These are phyloP conservation scores for Trichoderma gamsii DNA, from an alignment of 495 filamentous ascomycete genomes.

Conservation along the genomic window DNA sequence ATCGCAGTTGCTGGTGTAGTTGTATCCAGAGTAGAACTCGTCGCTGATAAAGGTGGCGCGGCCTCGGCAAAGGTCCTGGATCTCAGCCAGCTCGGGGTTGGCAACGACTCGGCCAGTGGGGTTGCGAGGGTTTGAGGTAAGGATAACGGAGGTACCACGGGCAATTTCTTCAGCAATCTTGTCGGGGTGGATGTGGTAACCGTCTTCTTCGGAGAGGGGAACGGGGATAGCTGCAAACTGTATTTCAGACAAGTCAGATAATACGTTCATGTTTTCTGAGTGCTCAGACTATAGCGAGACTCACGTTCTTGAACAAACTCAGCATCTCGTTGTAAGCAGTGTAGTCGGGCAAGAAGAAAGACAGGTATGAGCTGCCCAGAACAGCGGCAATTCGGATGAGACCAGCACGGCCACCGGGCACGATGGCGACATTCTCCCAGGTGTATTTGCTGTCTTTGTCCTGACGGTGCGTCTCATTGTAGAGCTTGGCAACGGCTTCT, in stretches of 20 bases:
- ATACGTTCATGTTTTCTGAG: background rate
- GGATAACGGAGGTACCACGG: conserved; percentile 76
- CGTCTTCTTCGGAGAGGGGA: conserved; percentile 72
- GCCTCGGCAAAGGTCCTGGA: conserved; percentile 87
- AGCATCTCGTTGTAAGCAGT: conserved; percentile 95
- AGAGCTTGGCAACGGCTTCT: conserved; percentile 83
- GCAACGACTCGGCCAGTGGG: conserved; percentile 83
- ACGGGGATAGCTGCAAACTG: conserved; percentile 88
- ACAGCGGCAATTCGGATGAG: conserved; percentile 93
- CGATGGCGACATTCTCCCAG: conserved; percentile 99
- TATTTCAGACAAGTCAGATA: background rate
- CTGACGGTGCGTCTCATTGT: conserved; percentile 87
- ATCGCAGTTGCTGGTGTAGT: conserved; percentile 87
- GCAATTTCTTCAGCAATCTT: conserved; percentile 89
- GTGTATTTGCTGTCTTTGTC: conserved; percentile 86
- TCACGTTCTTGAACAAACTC: conserved; percentile 77
- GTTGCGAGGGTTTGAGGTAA: conserved; percentile 96
- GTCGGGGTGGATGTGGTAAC: conserved; percentile 84
- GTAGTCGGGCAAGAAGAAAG: conserved; percentile 76
- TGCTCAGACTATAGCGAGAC: conserved; percentile 21
- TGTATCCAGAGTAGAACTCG: conserved; percentile 95
- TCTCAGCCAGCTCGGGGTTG: conserved; percentile 74
- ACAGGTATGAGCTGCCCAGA: conserved; percentile 83
- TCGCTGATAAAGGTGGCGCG: conserved; percentile 88
- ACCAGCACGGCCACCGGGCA: conserved; percentile 87